Base-by-base conservation (phyloP, 768 basidiomycete genomes). In the Podaxis sp. region DNA sequence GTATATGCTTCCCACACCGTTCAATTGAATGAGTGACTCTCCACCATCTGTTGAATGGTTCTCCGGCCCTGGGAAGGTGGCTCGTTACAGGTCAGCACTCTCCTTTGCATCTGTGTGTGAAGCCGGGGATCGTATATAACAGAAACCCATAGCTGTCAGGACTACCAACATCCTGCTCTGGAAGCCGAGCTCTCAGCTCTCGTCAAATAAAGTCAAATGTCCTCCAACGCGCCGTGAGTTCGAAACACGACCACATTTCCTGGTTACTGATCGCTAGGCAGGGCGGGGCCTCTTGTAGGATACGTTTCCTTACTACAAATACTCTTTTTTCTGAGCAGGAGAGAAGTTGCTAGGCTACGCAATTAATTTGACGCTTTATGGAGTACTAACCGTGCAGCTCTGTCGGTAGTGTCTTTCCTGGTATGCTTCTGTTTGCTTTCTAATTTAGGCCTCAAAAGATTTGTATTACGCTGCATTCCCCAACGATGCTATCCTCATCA, bases 381-480 rank as follows among this genome's bases (percentile, higher is more conserved):
- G 49, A 50, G 49, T 50, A 22, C 49, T 50, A 12, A 50, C 49
- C 22, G 49, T 50, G 13, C 49, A 50, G 24, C 17, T 50, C 12
- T 50, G 49, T 50, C 24, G 49, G 49, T 22, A 13, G 19, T 0
- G 19, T 22, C 12, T 22, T 50, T 50, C 7, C 13, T 41, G 12
- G 12, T n/a, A 41, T 41, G 12, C 40, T 50, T 24, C 24, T 50
- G 19, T 50, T 5, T 25, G n/a, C 5, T 24, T 50, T 6, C 49
- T 50, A 22, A 50, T 27, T 12, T 4, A 22, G 2, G 22, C 13
- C 6, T 22, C 49, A 52, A 60, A 50, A 64, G 63, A 54, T 54
- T 24, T 59, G 2, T 64, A 64, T 25, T 19, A 64, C 25, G 36
- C 59, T n/a, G 47, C 57, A 15, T 64, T 64, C 27, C 63, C 63